Base-by-base conservation (phyloP, 139 green algal genomes). In the Astrephomene gubernaculifera region DNA sequence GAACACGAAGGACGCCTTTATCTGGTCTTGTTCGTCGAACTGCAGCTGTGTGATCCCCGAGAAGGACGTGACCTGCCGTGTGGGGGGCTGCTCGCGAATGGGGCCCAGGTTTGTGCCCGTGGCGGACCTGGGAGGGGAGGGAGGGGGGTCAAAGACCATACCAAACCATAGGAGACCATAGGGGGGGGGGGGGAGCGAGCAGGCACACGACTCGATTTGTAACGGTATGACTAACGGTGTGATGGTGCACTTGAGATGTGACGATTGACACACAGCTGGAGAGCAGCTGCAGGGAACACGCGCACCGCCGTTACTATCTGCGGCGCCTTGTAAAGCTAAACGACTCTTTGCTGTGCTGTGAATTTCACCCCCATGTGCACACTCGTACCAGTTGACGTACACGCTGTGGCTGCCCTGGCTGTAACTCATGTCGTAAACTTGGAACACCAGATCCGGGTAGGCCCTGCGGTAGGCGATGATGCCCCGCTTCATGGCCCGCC, bases 351-450 rank as follows among this genome's bases (percentile, higher is more conserved):
- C n/a, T n/a, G n/a, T n/a, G n/a, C n/a, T n/a, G n/a, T n/a, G n/a
- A n/a, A n/a, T n/a, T n/a, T n/a, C n/a, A n/a, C n/a, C n/a, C n/a
- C n/a, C n/a, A n/a, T n/a, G n/a, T n/a, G n/a, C n/a, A n/a, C n/a
- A n/a, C n/a, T n/a, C n/a, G n/a, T 41, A 88, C 88, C 88, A 91
- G 4, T 69, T 38, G 17, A 91, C 88, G 53, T 87, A 91, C 29
- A 86, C 81, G 29, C 3, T 33, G 27, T 72, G 69, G 33, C 57
- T 33, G 14, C 68, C 33, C 1, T 74, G 60, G 41, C 41, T 63
- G 57, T 69, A 87, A 25, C 27, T 71, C 0, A 72, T 21, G 45
- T 68, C 49, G 3, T 71, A 19, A 6, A 76, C 39, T 1, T 36
- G 33, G 45, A 68, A 87, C 36, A 36, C 43, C 10, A 92, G 75